These are phyloP conservation scores for Sphagnum contortum DNA, from an alignment of 225 moss, liverwort and hornwort species.

Conservation along the genomic window DNA sequence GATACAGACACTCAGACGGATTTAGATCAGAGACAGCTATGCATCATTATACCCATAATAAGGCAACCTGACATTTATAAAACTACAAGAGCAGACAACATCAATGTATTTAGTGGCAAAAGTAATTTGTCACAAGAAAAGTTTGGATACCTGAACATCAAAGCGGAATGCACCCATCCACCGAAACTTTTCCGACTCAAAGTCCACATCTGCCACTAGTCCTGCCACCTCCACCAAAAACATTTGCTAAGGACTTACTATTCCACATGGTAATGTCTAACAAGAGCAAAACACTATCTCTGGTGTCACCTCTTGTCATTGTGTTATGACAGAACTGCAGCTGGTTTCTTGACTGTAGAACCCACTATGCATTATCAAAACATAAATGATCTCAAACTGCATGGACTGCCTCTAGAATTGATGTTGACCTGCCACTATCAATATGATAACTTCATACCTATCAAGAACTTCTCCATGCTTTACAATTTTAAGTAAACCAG, in stretches of 20 bases:
- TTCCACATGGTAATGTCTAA: neutral
- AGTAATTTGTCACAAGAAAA: too few species aligned
- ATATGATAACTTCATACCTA: too few species aligned
- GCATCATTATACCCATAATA: too few species aligned
- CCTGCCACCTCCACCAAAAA: constrained; percentile 30
- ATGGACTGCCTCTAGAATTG: neutral
- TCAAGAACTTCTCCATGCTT: too few species aligned
- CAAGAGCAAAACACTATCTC: neutral
- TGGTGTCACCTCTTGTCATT: neutral
- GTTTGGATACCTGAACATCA: constrained; percentile 61
- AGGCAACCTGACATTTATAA: too few species aligned
- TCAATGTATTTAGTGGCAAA: too few species aligned
- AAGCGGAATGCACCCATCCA: constrained; percentile 69
- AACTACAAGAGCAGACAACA: too few species aligned
- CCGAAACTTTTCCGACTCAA: constrained; percentile 85
- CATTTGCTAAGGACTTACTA: neutral
- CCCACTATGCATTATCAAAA: neutral
- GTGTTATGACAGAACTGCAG: neutral
- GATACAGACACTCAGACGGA: too few species aligned
- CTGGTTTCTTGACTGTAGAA: too few species aligned
- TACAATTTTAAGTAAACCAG: too few species aligned
- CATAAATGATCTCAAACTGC: neutral
- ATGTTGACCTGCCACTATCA: too few species aligned
- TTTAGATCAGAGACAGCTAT: too few species aligned
- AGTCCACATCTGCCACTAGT: constrained; percentile 82